Evolutionary conservation across 2,329 filamentous ascomycete species (phyloP).

Genomic region (Arthroderma uncinatum): DNA sequence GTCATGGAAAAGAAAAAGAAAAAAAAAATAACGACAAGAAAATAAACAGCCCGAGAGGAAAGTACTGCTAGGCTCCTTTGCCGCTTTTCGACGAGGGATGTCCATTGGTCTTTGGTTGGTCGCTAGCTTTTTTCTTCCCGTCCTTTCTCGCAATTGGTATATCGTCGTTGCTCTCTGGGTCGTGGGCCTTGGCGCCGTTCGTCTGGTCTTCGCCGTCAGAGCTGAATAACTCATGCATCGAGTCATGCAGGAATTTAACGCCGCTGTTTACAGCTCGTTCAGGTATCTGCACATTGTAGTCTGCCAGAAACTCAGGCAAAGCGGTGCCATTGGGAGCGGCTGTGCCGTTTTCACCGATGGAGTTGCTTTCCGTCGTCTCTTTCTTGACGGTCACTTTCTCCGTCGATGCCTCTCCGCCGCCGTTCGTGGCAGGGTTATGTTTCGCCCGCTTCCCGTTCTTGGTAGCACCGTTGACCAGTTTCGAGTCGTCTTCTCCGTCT

Average conservation of each 20-base stretch:
- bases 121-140: not conserved
- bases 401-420: not conserved
- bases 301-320: not conserved
- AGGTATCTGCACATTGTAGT: slow-evolving; percentile 38
- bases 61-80: not conserved
- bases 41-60: not conserved
- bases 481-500: slow-evolving; percentile 12
- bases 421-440: not conserved
- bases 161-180: not conserved
- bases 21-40: not conserved
- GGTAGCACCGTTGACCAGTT: slow-evolving; percentile 22
- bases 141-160: not conserved
- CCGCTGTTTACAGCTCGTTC: slow-evolving; percentile 40
- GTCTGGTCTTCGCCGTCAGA: slow-evolving; percentile 22
- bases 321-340: not conserved
- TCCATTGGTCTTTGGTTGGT: not conserved
- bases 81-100: slow-evolving; percentile 4
- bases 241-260: slow-evolving; percentile 41
- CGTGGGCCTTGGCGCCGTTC: not conserved
- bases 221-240: slow-evolving; percentile 33
- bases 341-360: not conserved
- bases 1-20: not conserved
- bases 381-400: not conserved
- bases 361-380: not conserved
- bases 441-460: slow-evolving; percentile 11